These are phyloP conservation scores for Colletotrichum incanum DNA, from an alignment of 2,329 filamentous ascomycete genomes.

Conservation along the genomic window DNA sequence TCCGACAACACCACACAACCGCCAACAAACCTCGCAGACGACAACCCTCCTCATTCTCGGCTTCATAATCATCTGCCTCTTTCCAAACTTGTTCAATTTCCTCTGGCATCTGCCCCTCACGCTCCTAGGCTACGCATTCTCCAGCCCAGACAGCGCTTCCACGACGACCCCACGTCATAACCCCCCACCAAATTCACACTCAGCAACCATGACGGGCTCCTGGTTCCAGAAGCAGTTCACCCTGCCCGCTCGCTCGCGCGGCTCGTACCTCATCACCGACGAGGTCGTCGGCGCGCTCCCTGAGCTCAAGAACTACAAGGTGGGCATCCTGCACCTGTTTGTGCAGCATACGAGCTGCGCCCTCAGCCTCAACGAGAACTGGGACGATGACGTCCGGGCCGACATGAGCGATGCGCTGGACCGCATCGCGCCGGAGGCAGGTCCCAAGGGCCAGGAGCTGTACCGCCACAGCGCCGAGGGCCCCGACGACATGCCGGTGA, in stretches of 20 bases:
- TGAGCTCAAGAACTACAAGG: conserved; percentile 86
- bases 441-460: conserved; percentile 79
- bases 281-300: conserved; percentile 80
- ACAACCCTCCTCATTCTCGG: conserved; percentile 64
- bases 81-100: conserved; percentile 68
- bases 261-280: conserved; percentile 92
- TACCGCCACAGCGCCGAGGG: conserved; percentile 94
- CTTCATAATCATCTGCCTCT: conserved; percentile 66
- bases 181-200: conserved; percentile 47
- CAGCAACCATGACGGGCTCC: conserved; percentile 69
- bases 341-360: conserved; percentile 96
- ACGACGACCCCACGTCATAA: conserved; percentile 45
- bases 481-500: conserved; percentile 91
- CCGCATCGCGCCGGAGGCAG: conserved; percentile 84
- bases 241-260: conserved; percentile 82
- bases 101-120: conserved; percentile 65
- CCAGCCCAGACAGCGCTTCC: conserved; percentile 45
- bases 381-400: conserved; percentile 84
- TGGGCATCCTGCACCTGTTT: conserved; percentile 90
- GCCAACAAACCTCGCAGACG: conserved; percentile 54
- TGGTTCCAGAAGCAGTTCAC: conserved; percentile 91
- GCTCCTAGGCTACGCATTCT: conserved; percentile 52
- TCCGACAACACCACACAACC: conserved; percentile 54
- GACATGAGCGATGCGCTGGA: conserved; percentile 97
- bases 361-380: conserved; percentile 94